These are phyloP conservation scores for Peronospora farinosa DNA, from an alignment of 352 stramenopile species.

Conservation along the genomic window DNA sequence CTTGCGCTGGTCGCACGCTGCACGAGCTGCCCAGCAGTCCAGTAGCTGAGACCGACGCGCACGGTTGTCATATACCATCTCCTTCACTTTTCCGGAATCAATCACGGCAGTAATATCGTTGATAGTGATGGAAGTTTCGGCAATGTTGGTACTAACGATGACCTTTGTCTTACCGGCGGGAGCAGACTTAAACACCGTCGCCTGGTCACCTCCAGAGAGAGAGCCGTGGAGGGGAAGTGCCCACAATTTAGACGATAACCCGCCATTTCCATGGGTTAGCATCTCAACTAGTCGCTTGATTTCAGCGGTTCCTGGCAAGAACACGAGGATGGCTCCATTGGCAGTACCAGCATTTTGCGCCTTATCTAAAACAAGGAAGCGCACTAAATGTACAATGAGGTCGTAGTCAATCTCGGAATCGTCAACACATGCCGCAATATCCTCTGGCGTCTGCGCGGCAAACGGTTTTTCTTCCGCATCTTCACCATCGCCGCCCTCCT, in stretches of 20 bases:
- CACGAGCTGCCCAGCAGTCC: conserved; percentile 76
- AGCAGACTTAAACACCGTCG: conserved; percentile 61
- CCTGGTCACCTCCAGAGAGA: conserved; percentile 64
- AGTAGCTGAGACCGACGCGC: conserved; percentile 68
- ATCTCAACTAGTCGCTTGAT: conserved; percentile 80
- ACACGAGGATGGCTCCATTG: conserved; percentile 72
- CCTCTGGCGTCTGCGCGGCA: conserved; percentile 30
- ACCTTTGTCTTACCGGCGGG: conserved; percentile 72
- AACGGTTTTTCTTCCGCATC: conserved; percentile 19
- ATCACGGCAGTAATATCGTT: conserved; percentile 85
- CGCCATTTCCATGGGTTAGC: conserved; percentile 25
- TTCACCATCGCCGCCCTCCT: conserved; percentile 24
- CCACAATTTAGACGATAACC: conserved; percentile 49
- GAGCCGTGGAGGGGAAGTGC: conserved; percentile 70
- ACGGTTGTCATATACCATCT: conserved; percentile 82
- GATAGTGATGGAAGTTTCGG: conserved; percentile 88
- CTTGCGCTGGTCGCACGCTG: conserved; percentile 77
- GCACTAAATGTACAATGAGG: conserved; percentile 79
- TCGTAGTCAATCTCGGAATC: conserved; percentile 93
- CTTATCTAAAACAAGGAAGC: conserved; percentile 54
- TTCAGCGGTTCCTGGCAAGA: conserved; percentile 72
- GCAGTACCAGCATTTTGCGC: conserved; percentile 4
- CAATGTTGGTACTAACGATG: conserved; percentile 85
- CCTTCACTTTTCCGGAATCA: conserved; percentile 82
- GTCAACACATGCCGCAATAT: conserved; percentile 74